Evolutionary conservation across 73 alveolate genomes (phyloP), one percentile per base, ranked within the genome.

Genomic region (Paraurostyla sp.): DNA sequence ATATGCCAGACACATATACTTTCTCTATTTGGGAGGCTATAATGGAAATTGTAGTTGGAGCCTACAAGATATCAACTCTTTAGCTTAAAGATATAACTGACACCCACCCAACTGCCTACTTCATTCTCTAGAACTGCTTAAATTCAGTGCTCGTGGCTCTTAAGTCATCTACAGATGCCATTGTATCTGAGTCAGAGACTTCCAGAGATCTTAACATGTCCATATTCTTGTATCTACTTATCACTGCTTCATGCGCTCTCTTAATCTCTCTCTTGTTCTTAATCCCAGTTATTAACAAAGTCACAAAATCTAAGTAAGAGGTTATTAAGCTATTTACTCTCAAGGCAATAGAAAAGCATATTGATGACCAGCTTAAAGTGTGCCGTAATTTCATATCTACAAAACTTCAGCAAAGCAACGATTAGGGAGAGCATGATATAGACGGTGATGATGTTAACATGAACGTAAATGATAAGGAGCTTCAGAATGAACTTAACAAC

Each of bases 271-370:
- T 83, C 23, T 15, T 83, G 15, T 83, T 83, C 85, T 59, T 83
- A n/a, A 83, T 83, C 45, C 92, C 92, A 20, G 92, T 83, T 4
- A 62, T 83, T 57, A 83, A 63, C 85, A 83, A 83, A 50, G 92
- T 83, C 40, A 83, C 76, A 6, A 83, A 83, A 16, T n/a, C 43
- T 46, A 83, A 83, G 80, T 65, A 83, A 83, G 92, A 83, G 54
- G 92, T 83, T 23, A 48, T 83, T 11, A 76, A 83, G 76, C 76
- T 83, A 29, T 83, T 83, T 36, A 62, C 82, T 49, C 42, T 58
- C 42, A 83, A 49, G 45, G 76, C 76, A 0, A 83, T 83, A 23
- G 92, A 83, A 45, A 59, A 62, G 49, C 92, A 83, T 30, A 62
- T 83, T 22, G 92, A 83, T 56, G 92, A 83, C 22, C 30, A 83